phyloP scores from a whole-genome alignment of 2,329 filamentous ascomycete genomes.

The Colletotrichum sansevieriae region DNA sequence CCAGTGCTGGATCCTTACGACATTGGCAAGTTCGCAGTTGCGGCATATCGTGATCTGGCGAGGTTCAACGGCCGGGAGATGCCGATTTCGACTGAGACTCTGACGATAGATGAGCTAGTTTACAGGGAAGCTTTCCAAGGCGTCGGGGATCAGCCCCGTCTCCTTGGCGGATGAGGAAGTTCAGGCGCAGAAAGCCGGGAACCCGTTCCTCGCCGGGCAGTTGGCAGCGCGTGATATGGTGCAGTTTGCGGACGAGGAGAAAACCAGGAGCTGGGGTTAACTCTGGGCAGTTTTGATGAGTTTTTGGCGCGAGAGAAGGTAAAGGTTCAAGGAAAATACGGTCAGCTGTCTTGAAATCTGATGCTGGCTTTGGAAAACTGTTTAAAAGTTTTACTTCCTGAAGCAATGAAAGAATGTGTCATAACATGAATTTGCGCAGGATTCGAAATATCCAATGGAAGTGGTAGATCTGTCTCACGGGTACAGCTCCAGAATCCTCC shows the following conservation, averaged over 20 bases:
- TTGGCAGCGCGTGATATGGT: constrained; percentile 51
- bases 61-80: constrained; percentile 58
- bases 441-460: background rate
- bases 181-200: constrained; percentile 48
- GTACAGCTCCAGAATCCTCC: constrained; percentile 29
- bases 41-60: constrained; percentile 56
- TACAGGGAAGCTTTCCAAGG: constrained; percentile 51
- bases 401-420: background rate
- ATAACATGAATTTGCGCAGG: background rate
- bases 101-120: constrained; percentile 52
- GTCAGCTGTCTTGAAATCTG: constrained; percentile 10
- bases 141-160: constrained; percentile 51
- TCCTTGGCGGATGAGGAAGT: constrained; percentile 59
- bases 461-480: constrained; percentile 18
- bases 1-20: constrained; percentile 61
- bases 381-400: background rate
- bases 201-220: constrained; percentile 57
- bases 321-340: constrained; percentile 48
- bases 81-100: constrained; percentile 55
- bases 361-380: too few species aligned
- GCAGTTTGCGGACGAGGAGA: constrained; percentile 52
- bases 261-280: constrained; percentile 54
- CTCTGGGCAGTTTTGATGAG: constrained; percentile 56
- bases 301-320: constrained; percentile 58
- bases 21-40: constrained; percentile 60